A percentile compares a stretch with the other conserved stretches of the same genome.
Conservation (phyloP, 345 rosid species). For the Eucalyptus polyanthemos region DNA sequence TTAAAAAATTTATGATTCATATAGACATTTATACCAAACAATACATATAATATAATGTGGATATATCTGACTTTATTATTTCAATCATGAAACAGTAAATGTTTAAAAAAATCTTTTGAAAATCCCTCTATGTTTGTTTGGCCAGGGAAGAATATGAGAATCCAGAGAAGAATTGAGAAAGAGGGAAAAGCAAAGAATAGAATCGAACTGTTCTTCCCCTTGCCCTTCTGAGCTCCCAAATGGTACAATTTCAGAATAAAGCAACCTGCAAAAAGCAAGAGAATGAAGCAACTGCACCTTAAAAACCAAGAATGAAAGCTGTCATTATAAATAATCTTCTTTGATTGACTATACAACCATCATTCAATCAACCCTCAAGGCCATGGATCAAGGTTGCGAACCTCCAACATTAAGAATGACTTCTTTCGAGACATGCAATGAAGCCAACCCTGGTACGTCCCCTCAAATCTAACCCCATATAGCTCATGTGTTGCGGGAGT, state of each 20-base stretch:
- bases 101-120: too few species aligned
- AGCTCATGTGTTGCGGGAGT: background rate
- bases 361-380: background rate
- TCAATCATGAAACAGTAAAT: fast-evolving
- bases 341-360: background rate
- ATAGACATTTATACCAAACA: too few species aligned
- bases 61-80: too few species aligned
- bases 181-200: background rate
- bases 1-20: too few species aligned
- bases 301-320: background rate
- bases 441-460: background rate
- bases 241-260: background rate
- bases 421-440: background rate
- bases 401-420: background rate
- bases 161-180: background rate
- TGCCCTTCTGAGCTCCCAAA: background rate
- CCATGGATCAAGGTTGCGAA: background rate
- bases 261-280: background rate
- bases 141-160: background rate
- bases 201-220: background rate
- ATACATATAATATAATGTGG: too few species aligned
- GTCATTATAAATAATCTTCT: background rate
- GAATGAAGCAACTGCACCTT: background rate
- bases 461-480: background rate
- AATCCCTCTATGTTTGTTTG: background rate